Base-by-base conservation (phyloP, 768 basidiomycete genomes). In the Guyanaporus albipodus region DNA sequence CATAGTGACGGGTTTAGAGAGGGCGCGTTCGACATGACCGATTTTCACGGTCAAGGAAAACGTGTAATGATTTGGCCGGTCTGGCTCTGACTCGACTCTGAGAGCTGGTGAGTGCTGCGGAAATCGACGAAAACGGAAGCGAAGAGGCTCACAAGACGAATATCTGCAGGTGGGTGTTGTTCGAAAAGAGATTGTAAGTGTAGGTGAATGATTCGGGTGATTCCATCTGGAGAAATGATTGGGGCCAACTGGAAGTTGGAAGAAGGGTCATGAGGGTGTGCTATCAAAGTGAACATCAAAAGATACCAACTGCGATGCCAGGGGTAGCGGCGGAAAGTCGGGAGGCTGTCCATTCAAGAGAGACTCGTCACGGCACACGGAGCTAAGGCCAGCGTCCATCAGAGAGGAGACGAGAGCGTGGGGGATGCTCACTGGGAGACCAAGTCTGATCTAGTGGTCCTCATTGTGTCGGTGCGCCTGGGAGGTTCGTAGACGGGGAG, bases 11-110 rank as follows among this genome's bases (percentile, higher is more conserved):
- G 82, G 74, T 27, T 75, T 72, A 40, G 75, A 70, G 15, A 85
- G 41, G 11, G 71, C 66, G 11, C 82, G 71, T 63, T 83, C 80
- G 37, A 83, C 69, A 7, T 74, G 71, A 51, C 80, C 76, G 18
- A 71, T 64, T 63, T 76, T 78, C 56, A 82, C 62, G 14, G 78
- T 75, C 7, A 85, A 66, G 21, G 72, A 72, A 44, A 85, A 78
- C 8, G 67, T 70, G 57, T 77, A 82, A 51, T 74, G 44, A 40
- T 57, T 55, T 44, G 52, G 54, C n/a, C 52, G 40, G 19, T 60
- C 63, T 14, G 54, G 8, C 21, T 55, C 62, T 26, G 65, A 24
- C 36, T 68, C 66, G 11, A 68, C 54, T 44, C 68, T 70, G 32
- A 12, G n/a, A 33, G 11, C 46, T 50, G 65, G 38, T 11, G 42